Base-by-base conservation (phyloP, 2,329 filamentous ascomycete genomes). In the Ophiognomonia clavigignenti-juglandacearum region DNA sequence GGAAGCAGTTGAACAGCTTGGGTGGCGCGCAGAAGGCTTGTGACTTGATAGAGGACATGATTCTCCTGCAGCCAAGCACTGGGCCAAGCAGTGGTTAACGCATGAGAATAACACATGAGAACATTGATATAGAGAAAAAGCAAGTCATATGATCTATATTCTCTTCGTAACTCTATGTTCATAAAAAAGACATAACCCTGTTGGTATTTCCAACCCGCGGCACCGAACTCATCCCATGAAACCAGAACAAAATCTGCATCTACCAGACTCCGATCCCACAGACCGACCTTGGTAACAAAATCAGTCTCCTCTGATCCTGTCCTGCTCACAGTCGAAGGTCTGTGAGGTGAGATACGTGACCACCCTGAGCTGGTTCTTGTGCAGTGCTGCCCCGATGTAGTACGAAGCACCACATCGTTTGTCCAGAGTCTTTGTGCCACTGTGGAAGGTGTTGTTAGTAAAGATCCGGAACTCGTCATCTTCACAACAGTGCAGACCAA, bases 1-100 rank as follows among this genome's bases (percentile, higher is more conserved):
- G 50, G 50, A 45, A n/a, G 18, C 58, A 59, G 39, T 16, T 46
- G 47, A 48, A 22, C 19, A 39, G 32, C n/a, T 31, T 46, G 22
- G 44, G 44, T 22, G 44, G 44, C 4, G 44, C 44, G 20, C 27
- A 18, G 16, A 46, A 37, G 44, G 44, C 22, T 5, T 46, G 44
- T 27, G 44, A 46, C 16, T 23, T 46, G 19, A 16, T 46, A 23
- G 44, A 46, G 27, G 44, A 39, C 3, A 10, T 40, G 4, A 16
- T 36, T 36, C 36, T n/a, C 2, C 13, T 20, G n/a, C 26, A 22
- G 4, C 20, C 24, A 10, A 32, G 4, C 7, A 9, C 34, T 8
- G 16, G 34, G 19, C 4, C 34, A 10, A 36, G 13, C 4, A 4
- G 4, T 31, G 26, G n/a, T 6, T n/a, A n/a, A n/a, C n/a, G n/a